phyloP scores from a whole-genome alignment of 148 eudicot species.

The Camellia granthamiana region DNA sequence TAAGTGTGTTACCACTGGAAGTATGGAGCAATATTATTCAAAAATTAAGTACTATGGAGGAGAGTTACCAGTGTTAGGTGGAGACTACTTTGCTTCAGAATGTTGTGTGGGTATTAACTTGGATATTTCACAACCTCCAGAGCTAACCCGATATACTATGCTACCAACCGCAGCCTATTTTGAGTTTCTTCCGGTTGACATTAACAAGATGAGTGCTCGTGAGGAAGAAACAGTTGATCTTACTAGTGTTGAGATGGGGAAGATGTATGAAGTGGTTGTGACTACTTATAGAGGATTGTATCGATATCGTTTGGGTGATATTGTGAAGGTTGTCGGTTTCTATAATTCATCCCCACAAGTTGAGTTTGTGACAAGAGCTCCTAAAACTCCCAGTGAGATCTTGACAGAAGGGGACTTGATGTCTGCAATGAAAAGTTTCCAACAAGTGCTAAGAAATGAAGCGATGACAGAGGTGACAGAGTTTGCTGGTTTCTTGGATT shows the following conservation, averaged over 20 bases:
- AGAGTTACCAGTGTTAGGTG: conserved; percentile 31
- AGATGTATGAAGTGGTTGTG: conserved; percentile 44
- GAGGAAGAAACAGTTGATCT: conserved; percentile 33
- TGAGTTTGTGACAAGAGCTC: conserved; percentile 46
- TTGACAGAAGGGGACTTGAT: conserved; percentile 38
- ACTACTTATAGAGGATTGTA: conserved; percentile 45
- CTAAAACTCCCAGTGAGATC: conserved; percentile 37
- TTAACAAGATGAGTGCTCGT: conserved; percentile 2
- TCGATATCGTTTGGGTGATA: conserved; percentile 42
- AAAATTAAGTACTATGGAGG: conserved; percentile 39
- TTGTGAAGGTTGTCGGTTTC: conserved; percentile 45
- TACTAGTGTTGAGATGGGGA: conserved; percentile 41
- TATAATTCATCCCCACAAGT: conserved; percentile 39
- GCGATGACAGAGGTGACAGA: conserved; percentile 18
- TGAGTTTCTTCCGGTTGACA: conserved; percentile 38
- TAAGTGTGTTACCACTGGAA: conserved; percentile 35
- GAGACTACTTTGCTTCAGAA: conserved; percentile 42
- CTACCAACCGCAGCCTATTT: conserved; percentile 45
- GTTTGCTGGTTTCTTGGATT: conserved; percentile 29
- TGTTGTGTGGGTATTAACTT: conserved; percentile 41
- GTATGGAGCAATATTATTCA: conserved; percentile 36
- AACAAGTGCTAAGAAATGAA: conserved; percentile 16
- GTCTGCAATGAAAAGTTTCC: conserved; percentile 26
- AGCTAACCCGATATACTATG: conserved; percentile 28
- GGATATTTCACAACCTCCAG: conserved; percentile 37